Evolutionary conservation across 371 early-diverging fungal genomes (phyloP).

Genomic region (Lichtheimia corymbifera): DNA sequence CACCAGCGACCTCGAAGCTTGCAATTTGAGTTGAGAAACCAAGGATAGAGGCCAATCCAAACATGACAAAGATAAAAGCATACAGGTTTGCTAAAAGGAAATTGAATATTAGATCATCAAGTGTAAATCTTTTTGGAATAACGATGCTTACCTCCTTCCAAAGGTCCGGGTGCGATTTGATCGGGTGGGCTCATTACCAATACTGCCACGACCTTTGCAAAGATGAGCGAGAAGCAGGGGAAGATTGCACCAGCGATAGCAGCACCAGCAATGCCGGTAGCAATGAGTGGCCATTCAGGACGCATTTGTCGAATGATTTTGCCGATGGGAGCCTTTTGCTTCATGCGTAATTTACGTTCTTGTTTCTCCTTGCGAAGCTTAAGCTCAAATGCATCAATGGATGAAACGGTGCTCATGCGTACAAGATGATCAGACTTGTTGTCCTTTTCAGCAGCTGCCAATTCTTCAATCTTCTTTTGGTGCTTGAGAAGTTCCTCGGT

Average conservation of each 20-base stretch:
- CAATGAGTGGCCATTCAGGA: slow-evolving; percentile 35
- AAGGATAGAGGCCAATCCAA: slow-evolving; percentile 51
- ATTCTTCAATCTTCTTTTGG: slow-evolving; percentile 12
- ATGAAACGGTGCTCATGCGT: slow-evolving; percentile 17
- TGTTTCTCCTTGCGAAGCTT: slow-evolving; percentile 40
- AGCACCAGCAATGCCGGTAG: slow-evolving; percentile 43
- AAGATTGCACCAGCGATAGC: slow-evolving; percentile 54
- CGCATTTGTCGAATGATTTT: slow-evolving; percentile 31
- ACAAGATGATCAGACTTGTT: slow-evolving; percentile 12
- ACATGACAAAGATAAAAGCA: slow-evolving; percentile 67
- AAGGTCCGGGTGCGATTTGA: slow-evolving; percentile 28
- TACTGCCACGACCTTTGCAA: slow-evolving; percentile 25
- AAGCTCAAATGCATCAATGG: slow-evolving; percentile 30
- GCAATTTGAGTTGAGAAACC: slow-evolving; percentile 33
- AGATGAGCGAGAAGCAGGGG: slow-evolving; percentile 33
- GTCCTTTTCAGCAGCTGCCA: slow-evolving; percentile 7
- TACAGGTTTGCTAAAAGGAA: slow-evolving; percentile 55
- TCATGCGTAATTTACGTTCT: slow-evolving; percentile 29
- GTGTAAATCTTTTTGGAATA: no score
- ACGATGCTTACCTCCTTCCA: slow-evolving; percentile 45
- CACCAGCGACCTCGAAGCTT: slow-evolving; percentile 47
- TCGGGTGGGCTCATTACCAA: slow-evolving; percentile 17
- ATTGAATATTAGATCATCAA: no score
- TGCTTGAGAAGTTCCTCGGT: slow-evolving; percentile 12
- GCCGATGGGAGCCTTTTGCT: slow-evolving; percentile 45